phyloP scores from a whole-genome alignment of 352 stramenopile species.

The Phytopythium oedochilum region DNA sequence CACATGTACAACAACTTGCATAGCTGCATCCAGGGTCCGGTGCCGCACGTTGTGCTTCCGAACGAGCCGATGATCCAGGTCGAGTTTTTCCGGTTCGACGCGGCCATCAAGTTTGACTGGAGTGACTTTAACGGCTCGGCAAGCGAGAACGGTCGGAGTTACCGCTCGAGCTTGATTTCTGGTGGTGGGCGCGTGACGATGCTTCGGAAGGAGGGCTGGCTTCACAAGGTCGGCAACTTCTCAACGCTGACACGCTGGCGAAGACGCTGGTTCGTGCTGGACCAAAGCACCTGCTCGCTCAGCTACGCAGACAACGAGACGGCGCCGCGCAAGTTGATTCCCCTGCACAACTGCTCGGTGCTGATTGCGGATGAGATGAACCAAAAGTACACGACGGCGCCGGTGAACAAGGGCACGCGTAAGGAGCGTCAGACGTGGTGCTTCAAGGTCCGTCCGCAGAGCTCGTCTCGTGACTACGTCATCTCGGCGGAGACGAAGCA shows the following conservation, averaged over 20 bases:
- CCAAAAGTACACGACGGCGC: constrained; percentile 77
- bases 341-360: constrained; percentile 63
- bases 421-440: constrained; percentile 80
- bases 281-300: constrained; percentile 73
- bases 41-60: constrained; percentile 66
- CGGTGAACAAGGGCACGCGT: constrained; percentile 83
- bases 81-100: constrained; percentile 59
- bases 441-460: constrained; percentile 78
- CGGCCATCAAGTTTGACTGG: constrained; percentile 77
- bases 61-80: constrained; percentile 71
- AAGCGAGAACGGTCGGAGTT: constrained; percentile 4
- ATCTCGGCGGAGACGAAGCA: constrained; percentile 86
- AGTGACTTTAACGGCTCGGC: constrained; percentile 15
- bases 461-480: constrained; percentile 78
- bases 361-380: constrained; percentile 82
- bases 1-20: constrained; percentile 83
- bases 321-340: constrained; percentile 66
- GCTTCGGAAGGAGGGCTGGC: constrained; percentile 77
- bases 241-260: constrained; percentile 72
- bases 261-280: constrained; percentile 71
- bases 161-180: constrained; percentile 13
- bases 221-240: constrained; percentile 78
- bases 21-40: constrained; percentile 56
- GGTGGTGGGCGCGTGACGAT: constrained; percentile 44
- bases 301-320: constrained; percentile 75